phyloP scores from a whole-genome alignment of 139 green algal genomes.

The Asterochloris sp. region DNA sequence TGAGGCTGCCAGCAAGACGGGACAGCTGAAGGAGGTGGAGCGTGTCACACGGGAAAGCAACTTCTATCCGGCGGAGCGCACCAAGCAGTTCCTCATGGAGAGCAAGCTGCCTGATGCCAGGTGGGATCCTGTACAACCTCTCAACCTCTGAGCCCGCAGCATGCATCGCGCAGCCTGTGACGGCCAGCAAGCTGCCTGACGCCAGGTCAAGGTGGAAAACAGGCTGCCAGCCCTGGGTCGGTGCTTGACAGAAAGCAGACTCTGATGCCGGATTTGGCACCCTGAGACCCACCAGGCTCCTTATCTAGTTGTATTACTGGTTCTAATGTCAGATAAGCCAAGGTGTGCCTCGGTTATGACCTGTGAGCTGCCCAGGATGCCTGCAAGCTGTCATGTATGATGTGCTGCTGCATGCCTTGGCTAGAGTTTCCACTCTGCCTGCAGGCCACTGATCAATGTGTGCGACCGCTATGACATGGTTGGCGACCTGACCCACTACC shows the following conservation, averaged over 20 bases:
- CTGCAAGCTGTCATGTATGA: background rate
- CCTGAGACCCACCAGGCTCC: too few species aligned
- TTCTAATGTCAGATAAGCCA: too few species aligned
- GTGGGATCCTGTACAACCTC: background rate
- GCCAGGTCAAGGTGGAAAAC: too few species aligned
- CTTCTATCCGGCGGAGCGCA: slow-evolving; percentile 88
- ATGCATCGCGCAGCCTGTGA: too few species aligned
- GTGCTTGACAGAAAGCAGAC: too few species aligned
- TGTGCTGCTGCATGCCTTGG: background rate
- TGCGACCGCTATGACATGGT: slow-evolving; percentile 98
- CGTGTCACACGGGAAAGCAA: slow-evolving; percentile 91
- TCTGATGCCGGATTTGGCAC: too few species aligned
- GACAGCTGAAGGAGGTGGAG: slow-evolving; percentile 93
- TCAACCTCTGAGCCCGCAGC: too few species aligned
- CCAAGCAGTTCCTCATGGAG: slow-evolving; percentile 98
- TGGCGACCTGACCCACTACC: slow-evolving; percentile 89
- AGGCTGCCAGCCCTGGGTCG: too few species aligned
- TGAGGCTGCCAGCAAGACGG: slow-evolving; percentile 92
- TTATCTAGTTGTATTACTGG: too few species aligned
- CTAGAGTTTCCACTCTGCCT: background rate
- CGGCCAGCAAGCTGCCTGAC: too few species aligned
- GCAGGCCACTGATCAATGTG: slow-evolving; percentile 96
- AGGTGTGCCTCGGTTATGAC: too few species aligned
- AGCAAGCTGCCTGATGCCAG: slow-evolving; percentile 95
- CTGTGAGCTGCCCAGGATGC: too few species aligned